Percentiles rank a stretch among this genome's conserved stretches.
Evolutionary conservation across 768 basidiomycete genomes (phyloP).

Genomic region (Brasilioporus rufonigricans): DNA sequence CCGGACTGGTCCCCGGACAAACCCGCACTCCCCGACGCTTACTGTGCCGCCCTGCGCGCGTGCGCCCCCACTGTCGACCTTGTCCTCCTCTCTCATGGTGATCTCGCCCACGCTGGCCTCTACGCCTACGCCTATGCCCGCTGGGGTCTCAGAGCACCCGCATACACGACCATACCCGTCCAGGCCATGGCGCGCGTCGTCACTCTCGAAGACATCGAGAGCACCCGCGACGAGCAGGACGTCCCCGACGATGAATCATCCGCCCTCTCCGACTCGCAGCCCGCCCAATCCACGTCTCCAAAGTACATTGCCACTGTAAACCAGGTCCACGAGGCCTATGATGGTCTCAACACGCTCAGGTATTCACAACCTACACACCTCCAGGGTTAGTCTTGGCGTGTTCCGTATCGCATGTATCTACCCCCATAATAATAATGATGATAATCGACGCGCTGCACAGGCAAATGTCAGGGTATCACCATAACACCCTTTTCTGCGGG

Average conservation of each 20-base stretch:
- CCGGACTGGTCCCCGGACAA: constrained; percentile 78
- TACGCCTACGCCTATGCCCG: constrained; percentile 88
- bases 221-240: constrained; percentile 72
- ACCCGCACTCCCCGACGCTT: constrained; percentile 36
- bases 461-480: constrained; percentile 89
- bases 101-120: constrained; percentile 85
- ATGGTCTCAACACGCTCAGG: constrained; percentile 84
- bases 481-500: constrained; percentile 96
- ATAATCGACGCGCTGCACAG: constrained; percentile 34
- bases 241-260: constrained; percentile 36
- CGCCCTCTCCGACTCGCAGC: constrained; percentile 13
- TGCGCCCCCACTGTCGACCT: constrained; percentile 81
- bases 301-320: constrained; percentile 74
- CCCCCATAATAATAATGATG: background rate
- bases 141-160: constrained; percentile 86
- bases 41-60: constrained; percentile 46
- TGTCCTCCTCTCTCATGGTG: constrained; percentile 92
- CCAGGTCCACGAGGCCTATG: constrained; percentile 92
- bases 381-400: constrained; percentile 58
- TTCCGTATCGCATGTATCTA: constrained; percentile 3
- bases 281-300: too few relatives aligned
- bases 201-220: constrained; percentile 84
- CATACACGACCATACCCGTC: constrained; percentile 93
- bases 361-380: constrained; percentile 96
- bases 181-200: constrained; percentile 95